Conservation (phyloP, 192 early-diverging fungal species). For the Dissophora ornata region DNA sequence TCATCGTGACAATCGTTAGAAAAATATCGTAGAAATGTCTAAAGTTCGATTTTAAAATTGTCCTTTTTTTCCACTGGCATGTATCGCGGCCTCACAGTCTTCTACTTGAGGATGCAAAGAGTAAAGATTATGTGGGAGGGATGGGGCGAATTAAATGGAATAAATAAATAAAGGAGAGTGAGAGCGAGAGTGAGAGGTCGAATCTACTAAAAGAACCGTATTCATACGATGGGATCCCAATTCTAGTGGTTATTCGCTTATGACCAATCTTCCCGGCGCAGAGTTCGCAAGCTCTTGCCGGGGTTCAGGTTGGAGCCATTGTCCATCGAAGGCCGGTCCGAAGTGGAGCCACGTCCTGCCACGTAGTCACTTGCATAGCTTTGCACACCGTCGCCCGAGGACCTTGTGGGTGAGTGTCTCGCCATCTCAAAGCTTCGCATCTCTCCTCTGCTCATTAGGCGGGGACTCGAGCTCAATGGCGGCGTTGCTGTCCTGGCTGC, state of each 20-base stretch:
- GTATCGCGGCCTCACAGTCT: too few species aligned
- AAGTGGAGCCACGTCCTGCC: conserved; percentile 9
- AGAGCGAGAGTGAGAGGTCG: background rate
- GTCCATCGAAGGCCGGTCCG: conserved; percentile 42
- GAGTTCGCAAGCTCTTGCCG: conserved; percentile 34
- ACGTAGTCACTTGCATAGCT: conserved; percentile 40
- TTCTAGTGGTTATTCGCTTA: background rate
- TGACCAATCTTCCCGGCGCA: conserved; percentile 44
- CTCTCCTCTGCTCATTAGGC: conserved; percentile 8
- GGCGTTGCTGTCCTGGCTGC: background rate
- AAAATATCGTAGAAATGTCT: too few species aligned
- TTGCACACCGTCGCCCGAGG: conserved; percentile 34
- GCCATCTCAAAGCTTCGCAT: conserved; percentile 49
- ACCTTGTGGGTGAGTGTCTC: conserved; percentile 27
- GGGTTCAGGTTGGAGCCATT: conserved; percentile 22
- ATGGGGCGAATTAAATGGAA: background rate
- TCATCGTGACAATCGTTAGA: too few species aligned
- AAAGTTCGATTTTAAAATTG: too few species aligned
- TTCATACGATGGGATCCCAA: background rate
- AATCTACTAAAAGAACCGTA: background rate
- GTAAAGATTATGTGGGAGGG: too few species aligned
- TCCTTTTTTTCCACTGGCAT: too few species aligned
- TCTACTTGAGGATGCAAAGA: too few species aligned
- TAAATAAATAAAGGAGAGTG: background rate
- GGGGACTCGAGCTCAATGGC: conserved; percentile 18